Evolutionary conservation across 345 rosid genomes (phyloP), one percentile per base, ranked within the genome.

Genomic region (Moricandia arvensis): DNA sequence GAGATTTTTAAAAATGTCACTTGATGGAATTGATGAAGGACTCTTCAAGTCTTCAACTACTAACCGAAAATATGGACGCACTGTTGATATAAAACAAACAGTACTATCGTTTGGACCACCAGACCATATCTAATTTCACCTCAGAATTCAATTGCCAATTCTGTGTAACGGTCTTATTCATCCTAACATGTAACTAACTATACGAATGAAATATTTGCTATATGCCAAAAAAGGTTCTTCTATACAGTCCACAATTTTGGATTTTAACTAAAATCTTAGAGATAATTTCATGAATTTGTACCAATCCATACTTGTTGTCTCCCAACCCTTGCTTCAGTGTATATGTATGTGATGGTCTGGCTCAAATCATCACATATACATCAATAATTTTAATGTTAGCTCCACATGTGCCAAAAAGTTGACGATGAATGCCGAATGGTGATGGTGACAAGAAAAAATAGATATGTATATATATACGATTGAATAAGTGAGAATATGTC

Each of bases 21-120:
- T 69, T 47, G 72, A 43, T 29, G 31, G 67, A 71, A 77, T 65
- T 65, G 63, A 77, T 45, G 67, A 45, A 65, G 59, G 76, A 18
- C 57, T 59, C 80, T 71, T 77, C 43, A 77, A 77, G 68, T 77
- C 72, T 69, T 59, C 80, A 77, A 77, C 80, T 5, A 71, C 72
- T 68, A 76, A 57, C 75, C 60, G 59, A 8, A 63, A 41, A 47
- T 76, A 55, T 31, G 69, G 80, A 76, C 53, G 47, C 59, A 18
- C 41, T 15, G 51, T 45, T 29, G 21, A 49, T 41, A 17, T 30
- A 21, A 29, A 9, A 9, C 11, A 60, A 7, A 8, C 41, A 33
- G 24, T 59, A 59, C 15, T 47, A 47, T 47, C n/a, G 17, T n/a
- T 43, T 16, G 17, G 53, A 47, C 53, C 5, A 2, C 31, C 53